Base-by-base conservation (phyloP, 208 protist genomes). In the Trypanosoma caninum region DNA sequence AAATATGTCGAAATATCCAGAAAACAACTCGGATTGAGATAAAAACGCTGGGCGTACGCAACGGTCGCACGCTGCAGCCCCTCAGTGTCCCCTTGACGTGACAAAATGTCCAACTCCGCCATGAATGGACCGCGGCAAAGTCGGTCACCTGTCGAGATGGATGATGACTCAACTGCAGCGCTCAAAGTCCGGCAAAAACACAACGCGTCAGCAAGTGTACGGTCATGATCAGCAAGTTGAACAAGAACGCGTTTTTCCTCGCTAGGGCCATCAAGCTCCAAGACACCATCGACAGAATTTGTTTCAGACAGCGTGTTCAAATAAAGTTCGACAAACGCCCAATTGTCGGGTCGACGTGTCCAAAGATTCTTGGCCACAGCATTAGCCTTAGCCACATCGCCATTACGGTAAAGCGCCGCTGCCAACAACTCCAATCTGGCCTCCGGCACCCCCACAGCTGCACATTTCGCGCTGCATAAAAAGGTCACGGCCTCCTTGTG, bases 1-100 rank as follows among this genome's bases (percentile, higher is more conserved):
- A 94, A 74, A 60, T 89, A 95, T 27, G 81, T 89, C 22, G 83
- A 90, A 34, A 95, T 41, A 56, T 95, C 89, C 9, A 95, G 71
- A 72, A 79, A 95, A 69, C 85, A 91, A 53, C 80, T 85, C 5
- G 84, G 76, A 60, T 79, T 82, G 37, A 41, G 48, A 60, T 88
- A 90, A 54, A 95, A 92, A 35, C 59, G 58, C 60, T 89, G 38
- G n/a, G 75, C 82, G 59, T 95, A 95, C 45, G 67, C 61, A 20
- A 92, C 30, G 40, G 87, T 69, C 10, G 63, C 73, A 28, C 8
- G 28, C 37, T 74, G 58, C 51, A 93, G 72, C 22, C 38, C 56
- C 13, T 42, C 50, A 9, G 14, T 28, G 14, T 46, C 41, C 7
- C 59, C 50, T 16, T 76, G 65, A 22, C 56, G 76, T 40, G 64